These are phyloP conservation scores for Aspergillus homomorphus DNA, from an alignment of 495 filamentous ascomycete genomes.

Conservation along the genomic window DNA sequence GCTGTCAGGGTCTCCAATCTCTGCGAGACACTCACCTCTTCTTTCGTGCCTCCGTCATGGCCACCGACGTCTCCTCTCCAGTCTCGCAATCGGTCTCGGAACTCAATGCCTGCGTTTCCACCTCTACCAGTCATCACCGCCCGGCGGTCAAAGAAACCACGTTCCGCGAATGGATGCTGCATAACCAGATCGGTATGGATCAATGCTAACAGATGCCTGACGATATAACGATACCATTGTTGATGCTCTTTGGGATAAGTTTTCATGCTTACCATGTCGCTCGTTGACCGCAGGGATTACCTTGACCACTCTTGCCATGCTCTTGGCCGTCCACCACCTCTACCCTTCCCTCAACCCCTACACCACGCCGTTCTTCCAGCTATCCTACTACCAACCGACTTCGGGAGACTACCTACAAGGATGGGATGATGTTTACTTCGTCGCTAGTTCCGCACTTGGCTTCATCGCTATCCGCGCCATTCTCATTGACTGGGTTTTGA, in stretches of 20 bases:
- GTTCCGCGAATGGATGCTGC: conserved; percentile 50
- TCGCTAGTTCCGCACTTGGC: conserved; percentile 73
- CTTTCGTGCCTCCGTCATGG: conserved; percentile 35
- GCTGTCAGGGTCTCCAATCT: conserved; percentile 18
- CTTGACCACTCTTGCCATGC: conserved; percentile 70
- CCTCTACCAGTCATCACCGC: conserved; percentile 27
- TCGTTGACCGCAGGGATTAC: conserved; percentile 58
- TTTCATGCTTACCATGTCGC: not conserved
- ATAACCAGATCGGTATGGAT: conserved; percentile 52
- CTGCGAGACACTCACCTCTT: conserved; percentile 2
- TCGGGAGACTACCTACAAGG: conserved; percentile 70
- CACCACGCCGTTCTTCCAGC: conserved; percentile 78
- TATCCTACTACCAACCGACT: conserved; percentile 73
- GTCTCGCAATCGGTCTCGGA: conserved; percentile 30
- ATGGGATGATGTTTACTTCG: conserved; percentile 73
- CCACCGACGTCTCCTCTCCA: conserved; percentile 30
- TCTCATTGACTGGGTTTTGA: conserved; percentile 80
- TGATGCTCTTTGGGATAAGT: not conserved
- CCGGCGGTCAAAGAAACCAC: conserved; percentile 41
- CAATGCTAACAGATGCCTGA: not conserved
- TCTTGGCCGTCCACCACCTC: conserved; percentile 71
- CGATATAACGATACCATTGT: not conserved
- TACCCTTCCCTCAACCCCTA: conserved; percentile 75
- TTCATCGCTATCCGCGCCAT: conserved; percentile 85
- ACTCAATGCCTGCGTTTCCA: conserved; percentile 45